Evolutionary conservation across 163 green algal species (phyloP), one percentile per base, ranked within the genome.

Genomic region (Chlorella variabilis): DNA sequence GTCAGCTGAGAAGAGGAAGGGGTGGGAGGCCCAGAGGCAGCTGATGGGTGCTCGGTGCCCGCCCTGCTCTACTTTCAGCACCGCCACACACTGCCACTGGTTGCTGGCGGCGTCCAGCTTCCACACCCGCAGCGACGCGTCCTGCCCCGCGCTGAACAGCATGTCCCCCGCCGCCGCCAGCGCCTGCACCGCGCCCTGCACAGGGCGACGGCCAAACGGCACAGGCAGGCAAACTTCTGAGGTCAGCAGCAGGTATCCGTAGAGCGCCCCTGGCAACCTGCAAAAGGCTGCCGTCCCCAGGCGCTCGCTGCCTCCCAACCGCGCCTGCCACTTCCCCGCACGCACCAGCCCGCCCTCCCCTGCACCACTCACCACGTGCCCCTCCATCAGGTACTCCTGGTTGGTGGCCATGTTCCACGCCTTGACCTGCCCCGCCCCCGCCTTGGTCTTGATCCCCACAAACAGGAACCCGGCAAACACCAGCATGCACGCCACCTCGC

Each of bases 381-480:
- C 91, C 49, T 80, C 42, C 61, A 95, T 84, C 31, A 71, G 34
- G 38, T 83, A 76, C 75, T 91, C 39, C 33, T 75, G 39, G 54
- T 77, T 85, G 20, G 84, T 92, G 39, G 81, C 33, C 81, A 92
- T 91, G 84, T 93, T 91, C 84, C 83, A 93, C 48, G 89, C 85
- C 75, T 92, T 93, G 82, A 96, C 89, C 54, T 85, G 58, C n/a
- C 90, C 90, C 21, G 62, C 29, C 1, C 49, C 63, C 23, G 42
- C 27, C 23, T 39, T 29, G 17, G 85, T 84, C 65, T 91, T 88
- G 17, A 93, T 29, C 13, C 91, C 93, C 31, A 94, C 92, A 88
- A 96, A 95, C 31, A 97, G 84, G 71, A 88, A 96, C 1, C 90
- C 92, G 27, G 78, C 84, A 71, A 90, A 87, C 49, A 91, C 71